Base-by-base conservation (phyloP, 192 early-diverging fungal genomes). In the Coemansia sp. region DNA sequence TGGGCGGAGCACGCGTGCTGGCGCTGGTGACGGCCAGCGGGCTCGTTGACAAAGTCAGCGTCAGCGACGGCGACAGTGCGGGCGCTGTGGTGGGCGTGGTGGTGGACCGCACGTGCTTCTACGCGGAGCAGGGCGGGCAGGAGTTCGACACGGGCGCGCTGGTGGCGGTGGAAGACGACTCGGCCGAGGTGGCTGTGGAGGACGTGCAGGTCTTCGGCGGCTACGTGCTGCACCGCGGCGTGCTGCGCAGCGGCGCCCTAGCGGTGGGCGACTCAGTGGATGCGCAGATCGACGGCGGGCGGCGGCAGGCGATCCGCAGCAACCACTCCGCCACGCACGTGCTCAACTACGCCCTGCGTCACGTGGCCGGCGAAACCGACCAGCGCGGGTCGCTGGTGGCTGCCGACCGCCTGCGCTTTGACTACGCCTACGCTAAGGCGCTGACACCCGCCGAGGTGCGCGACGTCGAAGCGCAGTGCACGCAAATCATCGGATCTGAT, bases 321-420 rank as follows among this genome's bases (percentile, higher is more conserved):
- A 98, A 99, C 88, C 97, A 99, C 81, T 94, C 95, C 59, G 91
- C 86, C 35, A 99, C 97, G 3, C 97, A 99, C 68, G 90, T 97
- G 70, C 88, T 99, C 35, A 99, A 99, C 88, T 95, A 82, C 86
- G 97, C 92, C 16, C 88, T 99, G 69, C 90, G 93, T 62, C 85
- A 92, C 74, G 88, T 95, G 11, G 87, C 80, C 33, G 67, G 77
- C 34, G 85, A 91, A 65, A 67, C 85, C 24, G 95, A 99, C 68
- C 97, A 99, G 81, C 93, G 94, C 78, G 97, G 97, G 17, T 98
- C 95, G 10, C 87, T 99, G 51, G 97, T 99, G 36, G 88, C 95
- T 4, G 90, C 93, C n/a, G 95, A 97, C 62, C 96, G 96, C 78
- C 85, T 99, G 56, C 93, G 97, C 59, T 99, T 99, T 68, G 97